Conservation (phyloP, 352 stramenopile genomes). For the Pythium brachiatum region DNA sequence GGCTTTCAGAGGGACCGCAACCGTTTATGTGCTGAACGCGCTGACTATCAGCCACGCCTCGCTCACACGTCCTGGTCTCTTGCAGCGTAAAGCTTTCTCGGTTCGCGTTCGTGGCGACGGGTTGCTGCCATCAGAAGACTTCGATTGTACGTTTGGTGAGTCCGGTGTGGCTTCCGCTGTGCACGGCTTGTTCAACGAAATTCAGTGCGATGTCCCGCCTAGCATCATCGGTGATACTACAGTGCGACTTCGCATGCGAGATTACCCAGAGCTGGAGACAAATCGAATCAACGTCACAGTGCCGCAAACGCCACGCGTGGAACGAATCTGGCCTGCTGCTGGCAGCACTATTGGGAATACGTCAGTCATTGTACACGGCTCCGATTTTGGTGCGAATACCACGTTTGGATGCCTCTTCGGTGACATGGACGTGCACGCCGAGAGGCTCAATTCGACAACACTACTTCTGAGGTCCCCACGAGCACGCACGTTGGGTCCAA, state of each 20-base stretch:
- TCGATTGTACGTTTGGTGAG: constrained; percentile 18
- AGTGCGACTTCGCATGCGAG: constrained; percentile 13
- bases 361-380: constrained; percentile 6
- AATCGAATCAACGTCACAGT: constrained; percentile 7
- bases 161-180: background rate
- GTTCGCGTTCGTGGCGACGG: constrained; percentile 13
- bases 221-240: background rate
- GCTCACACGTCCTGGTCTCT: no score
- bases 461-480: background rate
- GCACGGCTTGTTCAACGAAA: background rate
- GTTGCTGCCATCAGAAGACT: constrained; percentile 18
- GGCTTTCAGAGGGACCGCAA: no score
- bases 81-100: background rate
- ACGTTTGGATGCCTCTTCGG: constrained; percentile 14
- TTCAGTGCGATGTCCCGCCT: constrained; percentile 8
- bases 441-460: constrained; percentile 10
- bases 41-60: no score
- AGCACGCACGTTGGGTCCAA: background rate
- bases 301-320: background rate
- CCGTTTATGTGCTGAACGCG: no score
- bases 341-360: constrained; percentile 13
- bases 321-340: background rate
- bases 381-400: background rate
- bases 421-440: background rate
- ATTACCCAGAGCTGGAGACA: constrained; percentile 6